Conservation (phyloP, 2,329 filamentous ascomycete species). For the Venturia oleaginea region DNA sequence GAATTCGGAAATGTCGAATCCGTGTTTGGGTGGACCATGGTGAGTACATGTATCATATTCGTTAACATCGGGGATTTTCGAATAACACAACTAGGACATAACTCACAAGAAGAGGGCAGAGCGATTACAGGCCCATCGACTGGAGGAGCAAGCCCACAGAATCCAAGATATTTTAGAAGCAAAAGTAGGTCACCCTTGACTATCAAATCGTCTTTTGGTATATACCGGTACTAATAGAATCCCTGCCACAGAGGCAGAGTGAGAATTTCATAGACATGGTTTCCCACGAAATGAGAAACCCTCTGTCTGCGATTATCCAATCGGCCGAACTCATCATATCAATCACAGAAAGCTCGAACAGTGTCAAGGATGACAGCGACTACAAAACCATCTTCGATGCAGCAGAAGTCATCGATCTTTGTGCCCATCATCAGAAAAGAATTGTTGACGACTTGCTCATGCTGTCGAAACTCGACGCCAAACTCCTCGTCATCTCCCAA, state of each 20-base stretch:
- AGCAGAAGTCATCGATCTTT: slow-evolving; percentile 33
- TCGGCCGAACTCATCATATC: slow-evolving; percentile 10
- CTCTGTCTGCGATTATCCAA: slow-evolving; percentile 13
- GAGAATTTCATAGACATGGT: slow-evolving; percentile 31
- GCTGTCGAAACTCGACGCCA: slow-evolving; percentile 12
- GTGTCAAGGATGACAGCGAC: not conserved
- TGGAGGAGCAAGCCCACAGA: slow-evolving; percentile 24
- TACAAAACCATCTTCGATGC: slow-evolving; percentile 21
- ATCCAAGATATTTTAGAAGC: not conserved
- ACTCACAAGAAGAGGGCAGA: slow-evolving; percentile 31
- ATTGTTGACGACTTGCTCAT: slow-evolving; percentile 35
- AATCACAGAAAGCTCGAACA: not conserved
- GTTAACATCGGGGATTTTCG: not conserved
- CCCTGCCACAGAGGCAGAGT: slow-evolving; percentile 29
- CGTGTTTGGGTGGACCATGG: not conserved
- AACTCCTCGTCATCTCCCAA: slow-evolving; percentile 7
- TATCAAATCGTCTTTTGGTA: not conserved
- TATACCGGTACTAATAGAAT: slow-evolving; percentile 6
- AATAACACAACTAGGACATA: slow-evolving; percentile 27
- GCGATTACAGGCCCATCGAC: slow-evolving; percentile 24
- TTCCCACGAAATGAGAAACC: slow-evolving; percentile 16
- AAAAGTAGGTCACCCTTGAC: not conserved
- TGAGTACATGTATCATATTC: not conserved
- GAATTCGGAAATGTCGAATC: not conserved
- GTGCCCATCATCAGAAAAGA: slow-evolving; percentile 38